Percentiles rank a stretch among this genome's conserved stretches.
Conservation (phyloP, 805 yeast species). For the Zygotorulaspora sp. region DNA sequence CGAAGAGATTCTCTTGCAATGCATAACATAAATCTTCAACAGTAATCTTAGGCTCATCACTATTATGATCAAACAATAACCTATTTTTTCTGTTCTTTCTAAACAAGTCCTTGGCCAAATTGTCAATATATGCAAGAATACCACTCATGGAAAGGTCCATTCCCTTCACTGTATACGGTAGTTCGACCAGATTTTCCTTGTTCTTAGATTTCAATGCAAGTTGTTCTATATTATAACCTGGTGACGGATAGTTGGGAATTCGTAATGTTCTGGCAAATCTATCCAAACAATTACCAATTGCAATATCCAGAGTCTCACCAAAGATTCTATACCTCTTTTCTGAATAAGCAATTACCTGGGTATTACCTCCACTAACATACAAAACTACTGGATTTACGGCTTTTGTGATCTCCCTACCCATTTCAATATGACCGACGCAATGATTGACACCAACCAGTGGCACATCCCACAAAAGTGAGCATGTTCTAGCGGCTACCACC, state of each 20-base stretch:
- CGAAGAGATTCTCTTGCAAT: constrained; percentile 84
- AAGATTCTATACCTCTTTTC: constrained; percentile 92
- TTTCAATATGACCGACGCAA: constrained; percentile 96
- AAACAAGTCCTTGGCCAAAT: constrained; percentile 68
- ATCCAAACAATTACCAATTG: constrained; percentile 95
- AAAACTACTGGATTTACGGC: constrained; percentile 95
- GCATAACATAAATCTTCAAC: constrained; percentile 89
- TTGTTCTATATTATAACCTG: constrained; percentile 96
- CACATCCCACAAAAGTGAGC: constrained; percentile 70
- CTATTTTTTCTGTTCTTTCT: constrained; percentile 39
- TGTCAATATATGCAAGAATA: constrained; percentile 78
- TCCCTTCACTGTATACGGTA: constrained; percentile 97
- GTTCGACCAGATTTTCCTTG: constrained; percentile 50
- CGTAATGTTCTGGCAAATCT: constrained; percentile 87
- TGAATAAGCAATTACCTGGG: constrained; percentile 96
- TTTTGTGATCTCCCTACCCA: constrained; percentile 99
- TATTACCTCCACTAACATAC: constrained; percentile 97
- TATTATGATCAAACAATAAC: constrained; percentile 36
- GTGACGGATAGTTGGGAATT: constrained; percentile 91
- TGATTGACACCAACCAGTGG: constrained; percentile 96
- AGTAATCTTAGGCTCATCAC: constrained; percentile 51
- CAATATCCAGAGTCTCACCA: constrained; percentile 98
- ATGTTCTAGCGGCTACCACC: constrained; percentile 85
- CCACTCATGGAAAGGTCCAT: constrained; percentile 99
- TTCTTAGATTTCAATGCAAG: constrained; percentile 65